phyloP scores from a whole-genome alignment of 495 filamentous ascomycete genomes.

The Penicillium silybi region DNA sequence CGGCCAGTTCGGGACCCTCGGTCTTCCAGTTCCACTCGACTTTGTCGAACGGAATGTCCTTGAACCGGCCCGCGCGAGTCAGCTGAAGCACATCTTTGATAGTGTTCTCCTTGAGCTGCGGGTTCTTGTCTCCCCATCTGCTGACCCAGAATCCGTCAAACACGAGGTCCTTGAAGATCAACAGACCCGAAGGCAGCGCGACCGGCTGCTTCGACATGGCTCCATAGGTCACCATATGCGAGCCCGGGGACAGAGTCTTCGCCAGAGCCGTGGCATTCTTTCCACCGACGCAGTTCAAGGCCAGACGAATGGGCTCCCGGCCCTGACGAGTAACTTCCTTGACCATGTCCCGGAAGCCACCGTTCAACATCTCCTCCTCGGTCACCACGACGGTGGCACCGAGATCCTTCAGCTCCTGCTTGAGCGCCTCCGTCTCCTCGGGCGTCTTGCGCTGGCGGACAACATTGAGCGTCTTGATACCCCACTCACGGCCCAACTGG shows the following conservation, averaged over 20 bases:
- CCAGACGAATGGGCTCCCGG: conserved; percentile 65
- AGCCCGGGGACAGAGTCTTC: conserved; percentile 59
- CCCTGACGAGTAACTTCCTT: conserved; percentile 67
- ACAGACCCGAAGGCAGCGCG: conserved; percentile 65
- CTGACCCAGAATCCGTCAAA: conserved; percentile 96
- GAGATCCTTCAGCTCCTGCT: conserved; percentile 63
- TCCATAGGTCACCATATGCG: conserved; percentile 86
- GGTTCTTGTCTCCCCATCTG: conserved; percentile 75
- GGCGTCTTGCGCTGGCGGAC: conserved; percentile 62
- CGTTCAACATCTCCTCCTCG: conserved; percentile 68
- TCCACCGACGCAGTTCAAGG: conserved; percentile 93
- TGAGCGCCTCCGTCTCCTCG: conserved; percentile 62
- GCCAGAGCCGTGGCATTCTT: conserved; percentile 71
- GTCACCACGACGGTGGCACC: conserved; percentile 80
- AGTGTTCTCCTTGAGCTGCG: conserved; percentile 68
- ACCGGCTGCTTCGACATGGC: conserved; percentile 89
- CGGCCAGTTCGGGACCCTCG: conserved; percentile 54
- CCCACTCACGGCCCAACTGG: conserved; percentile 79
- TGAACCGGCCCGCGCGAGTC: conserved; percentile 70
- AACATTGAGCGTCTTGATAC: conserved; percentile 81
- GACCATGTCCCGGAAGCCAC: conserved; percentile 58
- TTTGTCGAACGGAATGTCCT: conserved; percentile 74
- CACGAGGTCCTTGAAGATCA: conserved; percentile 86
- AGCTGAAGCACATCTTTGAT: conserved; percentile 76
- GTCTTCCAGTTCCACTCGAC: conserved; percentile 79